Base-by-base conservation (phyloP, 306 rosid species). In the Medicago ruthenica region DNA sequence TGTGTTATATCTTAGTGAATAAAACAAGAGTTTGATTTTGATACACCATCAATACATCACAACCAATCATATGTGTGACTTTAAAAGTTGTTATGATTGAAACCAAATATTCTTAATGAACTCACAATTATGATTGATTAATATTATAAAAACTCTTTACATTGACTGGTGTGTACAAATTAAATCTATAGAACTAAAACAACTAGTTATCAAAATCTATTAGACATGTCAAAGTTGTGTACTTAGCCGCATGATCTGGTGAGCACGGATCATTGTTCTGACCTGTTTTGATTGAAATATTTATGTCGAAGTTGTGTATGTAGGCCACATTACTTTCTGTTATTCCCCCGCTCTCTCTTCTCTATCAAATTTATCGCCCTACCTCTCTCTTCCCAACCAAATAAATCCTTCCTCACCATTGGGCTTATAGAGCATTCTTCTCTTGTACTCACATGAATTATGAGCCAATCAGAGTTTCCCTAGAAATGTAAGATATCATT, bases 191-290 rank as follows among this genome's bases (percentile, higher is more conserved):
- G 8, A 18, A 45, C 44, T 31, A 44, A 12, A 18, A 45, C 44
- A 42, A 21, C 62, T 2, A 44, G 14, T 31, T 37, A 1, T 61
- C 42, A 11, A 61, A 13, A 61, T 44, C 60, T 74, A 42, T 53
- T 74, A 21, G 45, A 40, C 48, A 62, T 39, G 76, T 73, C 41
- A 71, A 70, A 67, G 61, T 39, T 79, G 58, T 44, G 21, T 67
- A 27, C 44, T 8, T 2, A 8, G 12, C 44, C 12, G 9, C 44
- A 40, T 1, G 44, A 40, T 40, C 44, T 9, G 12, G 44, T 40
- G 42, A 71, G 55, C 54, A 63, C 13, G 40, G n/a, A 71, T 36
- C 50, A 16, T 31, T 75, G 79, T 40, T 65, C 50, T 40, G 44
- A 40, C 12, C 44, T 40, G 11, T 40, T 40, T 40, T 40, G 44